phyloP scores from a whole-genome alignment of 2,329 filamentous ascomycete species.

The Dothistroma septosporum region DNA sequence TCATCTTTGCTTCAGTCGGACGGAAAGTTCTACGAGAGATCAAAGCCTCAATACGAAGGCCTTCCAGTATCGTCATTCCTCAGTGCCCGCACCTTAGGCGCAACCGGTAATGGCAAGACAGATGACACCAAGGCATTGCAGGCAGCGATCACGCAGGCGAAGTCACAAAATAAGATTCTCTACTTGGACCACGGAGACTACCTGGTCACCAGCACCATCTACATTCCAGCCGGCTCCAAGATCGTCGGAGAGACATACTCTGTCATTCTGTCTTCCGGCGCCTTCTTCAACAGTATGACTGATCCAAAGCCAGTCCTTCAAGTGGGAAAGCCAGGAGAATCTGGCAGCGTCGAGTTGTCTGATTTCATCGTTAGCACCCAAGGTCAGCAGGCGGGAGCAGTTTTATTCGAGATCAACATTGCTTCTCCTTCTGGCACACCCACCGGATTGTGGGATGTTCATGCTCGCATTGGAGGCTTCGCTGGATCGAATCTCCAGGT shows the following conservation, averaged over 20 bases:
- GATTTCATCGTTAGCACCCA: constrained; percentile 69
- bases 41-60: constrained; percentile 54
- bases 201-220: constrained; percentile 61
- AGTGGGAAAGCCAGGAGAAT: constrained; percentile 61
- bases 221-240: constrained; percentile 56
- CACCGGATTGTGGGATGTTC: constrained; percentile 56
- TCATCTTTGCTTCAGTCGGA: constrained; percentile 41
- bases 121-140: constrained; percentile 61
- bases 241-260: constrained; percentile 59
- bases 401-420: constrained; percentile 71
- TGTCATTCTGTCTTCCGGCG: constrained; percentile 55
- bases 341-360: constrained; percentile 64
- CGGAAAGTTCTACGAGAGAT: constrained; percentile 48
- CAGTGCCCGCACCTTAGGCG: constrained; percentile 42
- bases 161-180: constrained; percentile 51
- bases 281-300: constrained; percentile 53
- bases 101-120: constrained; percentile 51
- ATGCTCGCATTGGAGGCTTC: constrained; percentile 51
- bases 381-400: constrained; percentile 63
- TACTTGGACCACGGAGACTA: constrained; percentile 76
- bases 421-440: constrained; percentile 39
- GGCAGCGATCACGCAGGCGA: constrained; percentile 51
- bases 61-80: constrained; percentile 39
- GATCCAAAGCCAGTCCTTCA: constrained; percentile 62
- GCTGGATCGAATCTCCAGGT: constrained; percentile 46